These are phyloP conservation scores for Typha latifolia DNA, from an alignment of 176 grass and related monocot species.

Conservation along the genomic window DNA sequence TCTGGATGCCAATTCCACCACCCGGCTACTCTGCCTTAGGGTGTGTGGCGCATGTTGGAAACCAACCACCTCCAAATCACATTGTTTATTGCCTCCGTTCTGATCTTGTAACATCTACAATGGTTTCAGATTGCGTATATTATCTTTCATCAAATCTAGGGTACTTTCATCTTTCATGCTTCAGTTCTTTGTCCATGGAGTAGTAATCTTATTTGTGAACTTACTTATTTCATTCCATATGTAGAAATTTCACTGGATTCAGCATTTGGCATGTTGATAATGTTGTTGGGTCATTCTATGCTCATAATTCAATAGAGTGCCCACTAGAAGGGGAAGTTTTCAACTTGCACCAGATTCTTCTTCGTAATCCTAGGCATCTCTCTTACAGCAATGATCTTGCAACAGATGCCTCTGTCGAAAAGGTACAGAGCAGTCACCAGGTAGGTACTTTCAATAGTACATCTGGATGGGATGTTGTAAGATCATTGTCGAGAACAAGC, in stretches of 20 bases:
- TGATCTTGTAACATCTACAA: slow-evolving; percentile 70
- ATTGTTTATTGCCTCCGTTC: slow-evolving; percentile 80
- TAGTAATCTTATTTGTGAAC: background rate
- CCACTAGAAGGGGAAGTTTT: slow-evolving; percentile 45
- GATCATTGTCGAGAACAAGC: slow-evolving; percentile 61
- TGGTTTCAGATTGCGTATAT: slow-evolving; percentile 69
- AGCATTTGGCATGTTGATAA: slow-evolving; percentile 92
- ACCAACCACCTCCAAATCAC: slow-evolving; percentile 72
- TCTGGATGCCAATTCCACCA: slow-evolving; percentile 83
- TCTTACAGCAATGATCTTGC: slow-evolving; percentile 43
- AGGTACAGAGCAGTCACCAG: slow-evolving; percentile 30
- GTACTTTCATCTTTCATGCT: slow-evolving; percentile 26
- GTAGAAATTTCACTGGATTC: slow-evolving; percentile 50
- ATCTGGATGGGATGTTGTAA: slow-evolving; percentile 69
- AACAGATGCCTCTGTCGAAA: slow-evolving; percentile 34
- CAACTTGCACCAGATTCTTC: slow-evolving; percentile 83
- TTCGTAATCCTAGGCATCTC: slow-evolving; percentile 52
- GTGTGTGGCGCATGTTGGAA: slow-evolving; percentile 75
- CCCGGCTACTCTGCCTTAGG: slow-evolving; percentile 76
- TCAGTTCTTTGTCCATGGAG: background rate
- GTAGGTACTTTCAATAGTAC: slow-evolving; percentile 27
- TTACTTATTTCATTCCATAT: slow-evolving; percentile 2
- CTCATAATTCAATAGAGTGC: slow-evolving; percentile 61
- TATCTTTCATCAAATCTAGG: slow-evolving; percentile 34
- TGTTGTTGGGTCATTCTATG: slow-evolving; percentile 61